Evolutionary conservation across 148 eudicot species (phyloP).

Genomic region (Chenopodium formosanum): DNA sequence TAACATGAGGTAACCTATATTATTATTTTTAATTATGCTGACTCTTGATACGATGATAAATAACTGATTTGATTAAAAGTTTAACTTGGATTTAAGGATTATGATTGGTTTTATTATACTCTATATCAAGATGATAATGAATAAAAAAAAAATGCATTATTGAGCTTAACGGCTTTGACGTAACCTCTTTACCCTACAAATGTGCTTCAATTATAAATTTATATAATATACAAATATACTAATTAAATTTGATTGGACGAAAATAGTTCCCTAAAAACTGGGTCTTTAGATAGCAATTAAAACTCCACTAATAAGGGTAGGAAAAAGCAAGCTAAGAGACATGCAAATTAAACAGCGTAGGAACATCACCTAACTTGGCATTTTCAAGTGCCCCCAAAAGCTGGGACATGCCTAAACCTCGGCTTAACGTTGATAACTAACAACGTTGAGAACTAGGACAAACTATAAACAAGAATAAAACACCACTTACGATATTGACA

Average conservation of each 20-base stretch:
- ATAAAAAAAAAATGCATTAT: no score
- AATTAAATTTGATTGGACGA: background rate
- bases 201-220: background rate
- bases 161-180: background rate
- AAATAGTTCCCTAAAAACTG: background rate
- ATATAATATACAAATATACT: background rate
- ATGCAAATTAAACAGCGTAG: background rate
- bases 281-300: background rate
- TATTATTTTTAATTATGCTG: no score
- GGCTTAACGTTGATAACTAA: background rate
- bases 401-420: constrained; percentile 8
- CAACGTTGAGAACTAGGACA: no score
- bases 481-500: no score
- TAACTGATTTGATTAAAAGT: no score
- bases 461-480: no score
- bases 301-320: background rate
- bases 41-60: no score
- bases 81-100: no score
- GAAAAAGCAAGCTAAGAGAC: background rate
- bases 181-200: background rate
- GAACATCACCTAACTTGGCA: constrained; percentile 5
- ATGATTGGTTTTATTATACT: no score
- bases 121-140: no score
- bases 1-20: no score
- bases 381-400: constrained; percentile 4